Evolutionary conservation across 345 rosid genomes (phyloP).

Genomic region (Salix brachista): DNA sequence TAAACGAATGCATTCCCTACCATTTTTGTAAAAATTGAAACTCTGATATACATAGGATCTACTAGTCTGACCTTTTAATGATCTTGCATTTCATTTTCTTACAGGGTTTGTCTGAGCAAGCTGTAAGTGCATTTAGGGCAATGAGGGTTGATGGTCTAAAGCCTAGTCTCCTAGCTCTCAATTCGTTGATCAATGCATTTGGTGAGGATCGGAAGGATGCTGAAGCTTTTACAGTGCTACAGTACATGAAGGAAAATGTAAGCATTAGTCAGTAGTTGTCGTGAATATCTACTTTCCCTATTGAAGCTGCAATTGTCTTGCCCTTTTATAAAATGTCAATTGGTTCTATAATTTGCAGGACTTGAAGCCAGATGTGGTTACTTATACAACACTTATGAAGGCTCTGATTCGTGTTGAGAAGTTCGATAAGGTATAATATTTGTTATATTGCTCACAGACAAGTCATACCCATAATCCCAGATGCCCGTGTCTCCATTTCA

Average conservation of each 20-base stretch:
- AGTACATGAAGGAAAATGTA: slow-evolving; percentile 92
- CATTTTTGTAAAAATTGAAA: not conserved
- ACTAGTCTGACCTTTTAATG: not conserved
- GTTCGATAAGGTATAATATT: slow-evolving; percentile 56
- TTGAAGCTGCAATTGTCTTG: not conserved
- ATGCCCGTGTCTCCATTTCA: too few relatives aligned
- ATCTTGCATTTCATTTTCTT: slow-evolving; percentile 7
- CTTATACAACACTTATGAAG: slow-evolving; percentile 93
- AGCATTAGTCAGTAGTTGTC: slow-evolving; percentile 9
- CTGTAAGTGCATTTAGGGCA: slow-evolving; percentile 75
- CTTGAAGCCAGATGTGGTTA: slow-evolving; percentile 87
- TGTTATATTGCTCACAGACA: not conserved
- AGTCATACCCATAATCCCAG: not conserved
- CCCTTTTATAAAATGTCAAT: slow-evolving; percentile 20
- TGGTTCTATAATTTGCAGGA: slow-evolving; percentile 49
- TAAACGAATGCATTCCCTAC: not conserved
- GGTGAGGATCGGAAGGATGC: slow-evolving; percentile 90
- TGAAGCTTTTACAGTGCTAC: slow-evolving; percentile 89
- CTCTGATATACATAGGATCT: not conserved
- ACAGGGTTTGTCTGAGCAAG: slow-evolving; percentile 96
- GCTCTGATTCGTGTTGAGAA: slow-evolving; percentile 85
- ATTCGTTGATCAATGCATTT: slow-evolving; percentile 91
- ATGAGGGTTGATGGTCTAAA: slow-evolving; percentile 87
- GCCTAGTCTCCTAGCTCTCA: slow-evolving; percentile 82
- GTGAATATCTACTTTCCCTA: not conserved